phyloP scores from a whole-genome alignment of 2,329 filamentous ascomycete species.

The Pleochaeta shiraiana region DNA sequence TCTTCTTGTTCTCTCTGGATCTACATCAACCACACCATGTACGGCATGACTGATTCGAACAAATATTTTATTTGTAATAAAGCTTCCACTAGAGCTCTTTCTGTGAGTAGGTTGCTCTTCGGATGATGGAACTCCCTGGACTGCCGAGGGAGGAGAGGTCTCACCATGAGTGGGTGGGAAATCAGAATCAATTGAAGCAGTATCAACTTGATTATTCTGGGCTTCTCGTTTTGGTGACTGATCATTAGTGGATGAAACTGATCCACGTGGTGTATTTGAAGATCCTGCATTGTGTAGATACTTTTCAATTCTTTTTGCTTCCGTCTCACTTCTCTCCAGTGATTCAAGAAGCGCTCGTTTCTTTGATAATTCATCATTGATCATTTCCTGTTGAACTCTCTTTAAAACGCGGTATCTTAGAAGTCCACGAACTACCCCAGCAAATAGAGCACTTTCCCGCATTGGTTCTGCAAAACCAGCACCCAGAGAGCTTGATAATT shows the following conservation, averaged over 20 bases:
- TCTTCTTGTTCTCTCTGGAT: slow-evolving; percentile 76
- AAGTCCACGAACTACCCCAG: slow-evolving; percentile 75
- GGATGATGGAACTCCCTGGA: slow-evolving; percentile 43
- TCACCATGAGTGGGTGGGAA: slow-evolving; percentile 81
- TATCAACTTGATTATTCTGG: slow-evolving; percentile 42
- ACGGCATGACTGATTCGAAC: slow-evolving; percentile 89
- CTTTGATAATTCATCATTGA: slow-evolving; percentile 74
- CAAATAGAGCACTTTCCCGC: slow-evolving; percentile 94
- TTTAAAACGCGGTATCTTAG: slow-evolving; percentile 81
- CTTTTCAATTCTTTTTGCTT: slow-evolving; percentile 83
- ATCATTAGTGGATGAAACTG: slow-evolving; percentile 33
- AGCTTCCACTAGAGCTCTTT: slow-evolving; percentile 69
- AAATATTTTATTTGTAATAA: slow-evolving; percentile 85
- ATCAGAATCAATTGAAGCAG: slow-evolving; percentile 83
- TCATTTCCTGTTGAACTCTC: slow-evolving; percentile 94
- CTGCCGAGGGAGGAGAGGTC: slow-evolving; percentile 43
- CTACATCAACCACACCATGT: slow-evolving; percentile 87
- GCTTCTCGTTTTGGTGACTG: slow-evolving; percentile 28
- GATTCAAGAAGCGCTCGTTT: slow-evolving; percentile 67
- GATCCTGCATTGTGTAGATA: slow-evolving; percentile 61
- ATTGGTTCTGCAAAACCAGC: slow-evolving; percentile 94
- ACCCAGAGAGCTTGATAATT: slow-evolving; percentile 69
- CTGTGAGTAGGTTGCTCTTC: slow-evolving; percentile 34
- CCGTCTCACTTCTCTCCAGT: slow-evolving; percentile 79
- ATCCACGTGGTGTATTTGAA: slow-evolving; percentile 39